Evolutionary conservation across 1,284 basidiomycete genomes (phyloP), one percentile per base, ranked within the genome.

Genomic region (Ceratobasidium sp.): DNA sequence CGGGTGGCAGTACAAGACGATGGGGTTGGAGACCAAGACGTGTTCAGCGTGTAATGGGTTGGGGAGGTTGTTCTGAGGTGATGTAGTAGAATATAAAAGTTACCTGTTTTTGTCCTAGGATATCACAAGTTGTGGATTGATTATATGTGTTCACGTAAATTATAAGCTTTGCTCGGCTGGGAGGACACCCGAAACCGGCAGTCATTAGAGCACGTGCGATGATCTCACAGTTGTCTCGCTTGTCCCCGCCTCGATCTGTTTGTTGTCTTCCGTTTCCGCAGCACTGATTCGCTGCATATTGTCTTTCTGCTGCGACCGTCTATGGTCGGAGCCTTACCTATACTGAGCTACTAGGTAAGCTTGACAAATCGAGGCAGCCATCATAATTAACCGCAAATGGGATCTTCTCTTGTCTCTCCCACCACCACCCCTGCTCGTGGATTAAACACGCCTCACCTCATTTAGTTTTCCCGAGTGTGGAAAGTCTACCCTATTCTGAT

Each of bases 1-100:
- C 24, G 92, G 92, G 0, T 82, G 78, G 46, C 80, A 86, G 43
- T 62, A 63, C 31, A 84, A 83, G 39, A 83, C 88, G 66, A 81
- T 92, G 56, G 78, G 90, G 0, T 85, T 92, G 68, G 89, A 89
- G 78, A 80, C 81, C 82, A 82, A 83, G 76, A 81, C 78, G 75
- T 89, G 84, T 77, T 79, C 80, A 0, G 79, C 81, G 7, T 92
- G 91, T 83, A 81, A 83, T 31, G 91, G 91, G 3, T 79, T 89
- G 24, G 91, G 91, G 43, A 84, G 90, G 79, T 80, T 87, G 58
- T 86, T 85, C 59, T 68, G 31, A 62, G 24, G 48, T 13, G 34
- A 37, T 9, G 19, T 58, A 11, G 29, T 16, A 43, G 22, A 51
- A 27, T 1, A 34, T 51, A 63, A 41, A 48, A 8, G n/a, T n/a